Evolutionary conservation across 371 early-diverging fungal genomes (phyloP), one percentile per base, ranked within the genome.

Genomic region (Apophysomyces ossiformis): DNA sequence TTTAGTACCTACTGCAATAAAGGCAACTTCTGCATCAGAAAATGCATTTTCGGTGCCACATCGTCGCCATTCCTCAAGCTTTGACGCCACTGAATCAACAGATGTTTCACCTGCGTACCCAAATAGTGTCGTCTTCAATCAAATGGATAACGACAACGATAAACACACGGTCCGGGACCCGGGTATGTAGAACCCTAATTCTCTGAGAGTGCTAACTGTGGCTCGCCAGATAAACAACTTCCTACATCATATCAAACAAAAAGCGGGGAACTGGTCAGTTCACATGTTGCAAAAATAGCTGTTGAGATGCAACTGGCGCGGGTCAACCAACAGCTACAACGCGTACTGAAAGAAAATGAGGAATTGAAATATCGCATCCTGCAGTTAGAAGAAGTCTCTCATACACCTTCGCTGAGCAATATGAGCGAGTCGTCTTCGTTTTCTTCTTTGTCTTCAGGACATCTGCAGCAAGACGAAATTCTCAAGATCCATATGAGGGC

Each of bases 401-500:
- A 50, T 0, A 21, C 21, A 26, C 54, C 54, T 21, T 26, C 54
- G 11, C 54, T 50, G 16, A 18, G 21, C 11, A 18, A 9, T 50
- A 50, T 50, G 54, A 50, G 54, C 54, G 54, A 50, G 21, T 50
- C 54, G 11, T 50, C 54, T 7, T 50, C 54, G 21, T 50, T n/a
- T 16, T 50, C 54, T 18, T 50, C 54, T 4, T 9, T 50, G 5
- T 50, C 54, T 9, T 50, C 54, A 11, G 21, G 21, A 9, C 54
- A 50, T 50, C 54, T 21, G 21, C 54, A 64, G 58, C 67, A 69
- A 61, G 74, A 79, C 15, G 70, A 76, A 35, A n/a, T 74, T 1
- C 61, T 75, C 46, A 63, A 58, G 18, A 65, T 72, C 56, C 76
- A 77, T 45, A 71, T 76, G 18, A 69, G 73, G n/a, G 76, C 81